phyloP scores from a whole-genome alignment of 2,329 filamentous ascomycete species.

The Beauveria medogensis region DNA sequence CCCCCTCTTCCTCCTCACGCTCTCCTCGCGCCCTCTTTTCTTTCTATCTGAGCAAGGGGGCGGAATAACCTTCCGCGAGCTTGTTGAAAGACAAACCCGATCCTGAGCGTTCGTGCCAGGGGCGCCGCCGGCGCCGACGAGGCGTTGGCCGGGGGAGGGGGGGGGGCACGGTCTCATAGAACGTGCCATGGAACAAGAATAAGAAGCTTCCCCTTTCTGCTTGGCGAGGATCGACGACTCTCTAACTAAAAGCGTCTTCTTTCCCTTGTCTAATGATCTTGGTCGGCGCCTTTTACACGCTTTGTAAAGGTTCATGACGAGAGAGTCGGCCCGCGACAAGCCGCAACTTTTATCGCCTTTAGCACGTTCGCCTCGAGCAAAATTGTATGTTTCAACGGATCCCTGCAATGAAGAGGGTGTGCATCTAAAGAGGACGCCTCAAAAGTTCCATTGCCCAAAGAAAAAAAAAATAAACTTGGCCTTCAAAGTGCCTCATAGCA shows the following conservation, averaged over 20 bases:
- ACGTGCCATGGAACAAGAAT: neutral
- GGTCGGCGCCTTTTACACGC: neutral
- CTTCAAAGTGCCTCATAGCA: neutral
- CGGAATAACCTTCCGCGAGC: neutral
- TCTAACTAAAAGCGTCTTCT: neutral
- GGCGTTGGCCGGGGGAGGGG: too few species aligned
- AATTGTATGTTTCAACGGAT: neutral
- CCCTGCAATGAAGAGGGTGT: neutral
- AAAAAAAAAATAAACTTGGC: neutral
- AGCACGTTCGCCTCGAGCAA: neutral
- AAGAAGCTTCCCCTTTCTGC: neutral
- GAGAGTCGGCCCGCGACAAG: neutral
- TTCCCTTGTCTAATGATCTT: neutral
- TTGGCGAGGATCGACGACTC: neutral
- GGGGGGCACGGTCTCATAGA: too few species aligned
- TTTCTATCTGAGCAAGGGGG: neutral
- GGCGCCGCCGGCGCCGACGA: neutral
- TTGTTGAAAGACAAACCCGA: neutral
- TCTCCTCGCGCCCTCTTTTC: neutral
- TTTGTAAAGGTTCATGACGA: neutral
- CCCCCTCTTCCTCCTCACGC: neutral
- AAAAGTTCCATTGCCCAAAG: neutral
- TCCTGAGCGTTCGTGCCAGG: conserved; percentile 2
- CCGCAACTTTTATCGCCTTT: neutral
- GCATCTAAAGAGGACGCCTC: neutral